These are phyloP conservation scores for Saccharomyces kudriavzevii DNA, from an alignment of 805 yeast species.

Conservation along the genomic window DNA sequence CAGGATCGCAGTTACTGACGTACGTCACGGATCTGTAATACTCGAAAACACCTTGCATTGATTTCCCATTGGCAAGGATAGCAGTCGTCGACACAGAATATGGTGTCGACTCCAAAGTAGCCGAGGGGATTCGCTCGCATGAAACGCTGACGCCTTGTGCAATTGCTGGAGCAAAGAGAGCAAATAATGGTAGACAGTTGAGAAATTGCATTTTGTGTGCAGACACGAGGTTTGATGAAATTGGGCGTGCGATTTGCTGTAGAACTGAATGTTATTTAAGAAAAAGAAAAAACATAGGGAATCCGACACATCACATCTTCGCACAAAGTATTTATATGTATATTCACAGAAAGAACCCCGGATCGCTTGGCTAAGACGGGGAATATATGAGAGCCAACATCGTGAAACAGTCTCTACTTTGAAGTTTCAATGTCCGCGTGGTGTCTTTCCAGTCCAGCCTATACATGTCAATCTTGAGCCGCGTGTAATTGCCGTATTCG, in stretches of 20 bases:
- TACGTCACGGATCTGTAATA: slow-evolving; percentile 20
- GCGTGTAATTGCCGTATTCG: not conserved
- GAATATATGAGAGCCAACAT: not conserved
- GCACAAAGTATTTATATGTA: not conserved
- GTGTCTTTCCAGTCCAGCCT: not conserved
- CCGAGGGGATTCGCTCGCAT: slow-evolving; percentile 18
- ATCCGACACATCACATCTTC: not conserved
- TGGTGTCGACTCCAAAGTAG: slow-evolving; percentile 20
- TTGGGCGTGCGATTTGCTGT: not conserved
- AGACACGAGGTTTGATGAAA: not conserved
- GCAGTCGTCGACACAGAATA: slow-evolving; percentile 16
- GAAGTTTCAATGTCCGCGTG: not conserved
- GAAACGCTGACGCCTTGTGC: slow-evolving; percentile 6
- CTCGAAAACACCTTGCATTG: slow-evolving; percentile 16
- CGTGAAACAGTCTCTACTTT: not conserved
- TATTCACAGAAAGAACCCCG: not conserved
- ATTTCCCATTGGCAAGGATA: slow-evolving; percentile 10
- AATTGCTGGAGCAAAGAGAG: not conserved
- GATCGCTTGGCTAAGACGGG: not conserved
- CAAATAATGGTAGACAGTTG: not conserved
- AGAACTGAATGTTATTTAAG: not conserved
- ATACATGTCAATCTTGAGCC: not conserved
- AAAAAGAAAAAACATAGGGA: not conserved
- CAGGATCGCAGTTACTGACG: slow-evolving; percentile 16
- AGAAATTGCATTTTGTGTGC: slow-evolving; percentile 1